Evolutionary conservation across 495 filamentous ascomycete genomes (phyloP), one percentile per base, ranked within the genome.

Genomic region (Tricharina praecox): DNA sequence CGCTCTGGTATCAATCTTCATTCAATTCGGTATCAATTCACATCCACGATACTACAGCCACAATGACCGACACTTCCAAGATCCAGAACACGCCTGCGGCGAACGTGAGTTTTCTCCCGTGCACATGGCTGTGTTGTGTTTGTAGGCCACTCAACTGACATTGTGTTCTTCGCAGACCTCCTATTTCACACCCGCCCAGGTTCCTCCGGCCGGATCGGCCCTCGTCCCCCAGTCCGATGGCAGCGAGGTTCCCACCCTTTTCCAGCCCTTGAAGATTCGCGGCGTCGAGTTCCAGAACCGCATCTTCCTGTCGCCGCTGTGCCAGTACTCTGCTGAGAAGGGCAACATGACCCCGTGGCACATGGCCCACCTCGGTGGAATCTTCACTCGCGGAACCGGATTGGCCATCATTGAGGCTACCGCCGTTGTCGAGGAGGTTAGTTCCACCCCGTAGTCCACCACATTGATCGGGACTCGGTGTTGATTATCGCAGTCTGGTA

Each of bases 401-500:
- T 65, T 84, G 7, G 59, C 74, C 36, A 75, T 85, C 50, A 69
- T 85, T 24, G 83, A 90, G 63, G 80, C 82, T 10, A 82, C 80
- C 0, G 70, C 74, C 20, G 79, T 88, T 5, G 59, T 68, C 0
- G 67, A 82, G 5, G 68, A 85, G 43, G 40, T 43, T 2, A n/a
- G n/a, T n/a, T n/a, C n/a, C n/a, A n/a, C n/a, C n/a, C n/a, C n/a
- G n/a, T n/a, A n/a, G n/a, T n/a, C n/a, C n/a, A n/a, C n/a, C n/a
- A n/a, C n/a, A n/a, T n/a, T n/a, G n/a, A n/a, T n/a, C n/a, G n/a
- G n/a, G n/a, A n/a, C n/a, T n/a, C n/a, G n/a, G n/a, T n/a, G n/a
- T n/a, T n/a, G n/a, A n/a, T n/a, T n/a, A 24, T 26, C 2, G 13
- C 20, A 43, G 49, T 83, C 83, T n/a, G 69, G 83, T 2, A 87